Conservation (phyloP, 2,329 filamentous ascomycete species). For the Ophiocordyceps robertsii region DNA sequence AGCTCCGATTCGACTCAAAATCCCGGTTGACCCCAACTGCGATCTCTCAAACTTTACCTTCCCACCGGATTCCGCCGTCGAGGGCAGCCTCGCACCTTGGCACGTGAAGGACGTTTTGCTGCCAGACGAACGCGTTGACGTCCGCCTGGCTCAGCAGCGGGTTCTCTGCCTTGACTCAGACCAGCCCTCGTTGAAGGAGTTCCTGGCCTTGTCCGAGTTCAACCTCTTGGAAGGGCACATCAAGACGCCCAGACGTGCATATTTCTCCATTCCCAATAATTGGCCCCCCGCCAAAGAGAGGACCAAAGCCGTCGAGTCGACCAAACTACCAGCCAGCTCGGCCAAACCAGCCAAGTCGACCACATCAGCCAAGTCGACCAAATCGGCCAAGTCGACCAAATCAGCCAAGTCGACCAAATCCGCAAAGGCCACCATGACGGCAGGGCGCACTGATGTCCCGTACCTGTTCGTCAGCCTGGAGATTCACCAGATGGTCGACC, state of each 20-base stretch:
- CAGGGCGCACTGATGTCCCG: constrained; percentile 6
- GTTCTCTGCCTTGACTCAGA: constrained; percentile 25
- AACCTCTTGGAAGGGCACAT: constrained; percentile 28
- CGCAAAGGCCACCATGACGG: too few relatives aligned
- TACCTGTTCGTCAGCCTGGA: constrained; percentile 38
- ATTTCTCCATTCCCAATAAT: constrained; percentile 16
- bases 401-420: too few relatives aligned
- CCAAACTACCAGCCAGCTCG: neutral
- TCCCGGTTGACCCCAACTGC: constrained; percentile 16
- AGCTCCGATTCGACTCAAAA: constrained; percentile 11
- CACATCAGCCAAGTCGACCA: too few relatives aligned
- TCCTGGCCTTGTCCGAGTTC: constrained; percentile 30
- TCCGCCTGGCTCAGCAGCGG: constrained; percentile 25
- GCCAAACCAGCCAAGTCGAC: neutral
- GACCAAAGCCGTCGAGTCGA: too few relatives aligned
- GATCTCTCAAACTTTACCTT: constrained; percentile 15
- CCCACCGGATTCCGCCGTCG: constrained; percentile 16
- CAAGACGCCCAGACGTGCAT: constrained; percentile 20
- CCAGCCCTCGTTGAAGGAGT: constrained; percentile 24
- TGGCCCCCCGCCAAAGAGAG: constrained; percentile 3
- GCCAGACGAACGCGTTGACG: constrained; percentile 31
- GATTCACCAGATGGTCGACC: constrained; percentile 31
- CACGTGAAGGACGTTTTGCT: constrained; percentile 29
- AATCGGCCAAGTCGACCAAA: neutral
- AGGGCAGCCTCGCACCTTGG: constrained; percentile 13